Evolutionary conservation across 345 rosid genomes (phyloP).

Genomic region (Triadica sebifera): DNA sequence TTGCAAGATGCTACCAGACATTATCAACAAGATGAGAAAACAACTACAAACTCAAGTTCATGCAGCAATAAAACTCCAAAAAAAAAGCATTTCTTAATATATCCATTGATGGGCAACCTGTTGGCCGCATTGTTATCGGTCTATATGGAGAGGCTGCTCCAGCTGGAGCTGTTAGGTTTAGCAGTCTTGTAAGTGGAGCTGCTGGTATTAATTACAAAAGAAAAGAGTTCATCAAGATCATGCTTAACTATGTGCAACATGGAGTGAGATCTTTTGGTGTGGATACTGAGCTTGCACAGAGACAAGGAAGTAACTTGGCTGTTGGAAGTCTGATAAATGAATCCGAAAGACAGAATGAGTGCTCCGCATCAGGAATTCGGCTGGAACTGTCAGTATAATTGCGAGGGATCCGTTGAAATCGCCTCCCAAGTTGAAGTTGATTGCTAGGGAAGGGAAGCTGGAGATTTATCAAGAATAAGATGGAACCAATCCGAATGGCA

Average conservation of each 20-base stretch:
- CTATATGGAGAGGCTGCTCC: constrained; percentile 59
- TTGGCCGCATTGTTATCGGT: constrained; percentile 71
- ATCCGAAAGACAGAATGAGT: constrained; percentile 53
- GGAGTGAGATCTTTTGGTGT: constrained; percentile 85
- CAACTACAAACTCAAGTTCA: constrained; percentile 7
- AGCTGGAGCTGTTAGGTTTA: constrained; percentile 61
- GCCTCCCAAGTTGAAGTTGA: constrained; percentile 78
- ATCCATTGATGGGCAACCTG: constrained; percentile 65
- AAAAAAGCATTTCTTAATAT: constrained; percentile 71
- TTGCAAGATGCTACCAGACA: constrained; percentile 1
- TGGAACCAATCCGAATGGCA: constrained; percentile 63
- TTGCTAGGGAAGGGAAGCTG: constrained; percentile 71
- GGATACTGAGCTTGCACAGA: constrained; percentile 67
- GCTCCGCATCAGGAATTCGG: constrained; percentile 48
- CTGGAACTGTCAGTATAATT: constrained; percentile 67
- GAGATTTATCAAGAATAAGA: constrained; percentile 61
- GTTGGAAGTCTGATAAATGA: constrained; percentile 48
- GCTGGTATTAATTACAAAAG: constrained; percentile 85
- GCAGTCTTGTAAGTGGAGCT: constrained; percentile 64
- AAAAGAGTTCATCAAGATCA: constrained; percentile 79
- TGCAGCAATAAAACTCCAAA: constrained; percentile 39
- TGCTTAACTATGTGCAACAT: constrained; percentile 80
- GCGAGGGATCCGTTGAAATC: constrained; percentile 77
- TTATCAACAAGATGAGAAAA: constrained; percentile 20
- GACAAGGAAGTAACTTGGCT: constrained; percentile 43